A percentile compares a stretch with the other conserved stretches of the same genome.
Conservation (phyloP, 2,329 filamentous ascomycete genomes). For the Pyrenophora seminiperda region DNA sequence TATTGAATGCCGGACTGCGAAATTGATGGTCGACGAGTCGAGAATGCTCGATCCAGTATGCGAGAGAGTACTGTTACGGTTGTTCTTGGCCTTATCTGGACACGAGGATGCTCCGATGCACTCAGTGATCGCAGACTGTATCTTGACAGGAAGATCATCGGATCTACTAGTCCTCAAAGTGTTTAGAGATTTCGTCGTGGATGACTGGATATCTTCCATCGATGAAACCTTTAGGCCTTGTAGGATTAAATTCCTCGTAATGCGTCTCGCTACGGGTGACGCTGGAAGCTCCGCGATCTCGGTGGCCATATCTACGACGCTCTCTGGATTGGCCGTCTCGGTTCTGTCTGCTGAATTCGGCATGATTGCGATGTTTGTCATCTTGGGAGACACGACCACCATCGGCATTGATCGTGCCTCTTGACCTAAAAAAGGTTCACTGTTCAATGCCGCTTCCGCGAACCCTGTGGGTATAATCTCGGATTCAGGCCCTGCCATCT, state of each 20-base stretch:
- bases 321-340: not conserved
- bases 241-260: constrained; percentile 43
- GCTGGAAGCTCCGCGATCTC: constrained; percentile 36
- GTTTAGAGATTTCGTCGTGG: constrained; percentile 2
- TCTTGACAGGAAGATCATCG: constrained; percentile 1
- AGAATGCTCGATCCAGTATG: constrained; percentile 33
- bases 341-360: not conserved
- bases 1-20: constrained; percentile 37
- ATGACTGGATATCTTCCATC: constrained; percentile 28
- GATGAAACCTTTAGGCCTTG: constrained; percentile 35
- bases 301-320: not conserved
- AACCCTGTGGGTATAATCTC: constrained; percentile 44
- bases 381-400: constrained; percentile 12
- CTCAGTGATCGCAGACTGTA: not conserved
- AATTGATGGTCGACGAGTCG: constrained; percentile 42
- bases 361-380: constrained; percentile 2
- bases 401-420: constrained; percentile 10
- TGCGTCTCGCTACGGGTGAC: constrained; percentile 39
- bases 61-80: constrained; percentile 33
- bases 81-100: constrained; percentile 5
- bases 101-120: not conserved
- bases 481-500: constrained; percentile 20
- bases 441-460: constrained; percentile 17
- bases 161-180: not conserved
- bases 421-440: constrained; percentile 8